Evolutionary conservation across 768 basidiomycete genomes (phyloP).

Genomic region (Boletales sp.): DNA sequence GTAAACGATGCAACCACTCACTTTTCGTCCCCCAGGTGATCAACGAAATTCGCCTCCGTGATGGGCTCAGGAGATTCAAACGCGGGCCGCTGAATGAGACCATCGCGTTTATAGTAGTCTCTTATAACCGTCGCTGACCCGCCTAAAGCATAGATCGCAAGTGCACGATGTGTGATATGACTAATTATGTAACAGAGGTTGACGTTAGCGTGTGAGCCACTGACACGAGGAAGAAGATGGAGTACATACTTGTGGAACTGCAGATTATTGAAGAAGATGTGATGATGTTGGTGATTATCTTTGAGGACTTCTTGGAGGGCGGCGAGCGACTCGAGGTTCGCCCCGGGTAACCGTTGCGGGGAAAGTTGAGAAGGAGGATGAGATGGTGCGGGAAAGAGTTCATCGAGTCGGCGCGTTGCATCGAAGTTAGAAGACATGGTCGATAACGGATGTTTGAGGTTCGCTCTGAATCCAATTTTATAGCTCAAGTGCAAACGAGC

Average conservation of each 20-base stretch:
- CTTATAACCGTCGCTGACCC: constrained; percentile 20
- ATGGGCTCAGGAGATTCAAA: constrained; percentile 24
- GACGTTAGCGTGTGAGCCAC: no score
- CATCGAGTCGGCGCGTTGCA: constrained; percentile 8
- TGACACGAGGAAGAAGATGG: no score
- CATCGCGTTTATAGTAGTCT: constrained; percentile 25
- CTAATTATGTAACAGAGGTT: constrained; percentile 6
- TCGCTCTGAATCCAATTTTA: no score
- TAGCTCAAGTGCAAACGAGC: no score
- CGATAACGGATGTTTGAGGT: no score
- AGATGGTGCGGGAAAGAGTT: constrained; percentile 24
- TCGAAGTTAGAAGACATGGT: constrained; percentile 12
- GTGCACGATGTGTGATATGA: constrained; percentile 27
- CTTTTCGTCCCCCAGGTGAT: constrained; percentile 26
- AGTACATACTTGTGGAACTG: constrained; percentile 49
- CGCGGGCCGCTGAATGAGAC: constrained; percentile 18
- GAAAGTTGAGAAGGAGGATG: constrained; percentile 22
- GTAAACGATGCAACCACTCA: neutral
- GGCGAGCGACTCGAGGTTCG: constrained; percentile 17
- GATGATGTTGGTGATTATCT: constrained; percentile 46
- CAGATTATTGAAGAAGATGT: constrained; percentile 46
- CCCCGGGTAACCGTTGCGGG: constrained; percentile 28
- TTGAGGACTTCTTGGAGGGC: constrained; percentile 34
- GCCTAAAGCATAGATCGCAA: constrained; percentile 28
- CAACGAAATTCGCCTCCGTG: constrained; percentile 20